Evolutionary conservation across 345 rosid species (phyloP), one percentile per base, ranked within the genome.

Genomic region (Rhodamnia rubescens): DNA sequence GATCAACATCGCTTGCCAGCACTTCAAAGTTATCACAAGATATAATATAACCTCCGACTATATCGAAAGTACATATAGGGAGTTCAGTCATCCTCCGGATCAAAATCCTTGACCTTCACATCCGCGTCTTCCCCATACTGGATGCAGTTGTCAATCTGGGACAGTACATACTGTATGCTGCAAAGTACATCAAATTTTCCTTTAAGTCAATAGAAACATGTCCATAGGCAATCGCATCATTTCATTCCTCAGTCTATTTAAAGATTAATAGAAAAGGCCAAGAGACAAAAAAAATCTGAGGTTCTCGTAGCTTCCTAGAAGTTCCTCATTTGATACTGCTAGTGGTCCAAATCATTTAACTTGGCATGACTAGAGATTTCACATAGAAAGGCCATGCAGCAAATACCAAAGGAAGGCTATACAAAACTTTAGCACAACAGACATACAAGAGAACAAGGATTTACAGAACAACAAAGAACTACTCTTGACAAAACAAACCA

Each of bases 41-140:
- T 36, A 75, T 40, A 1, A 21, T 18, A 20, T 16, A 40, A n/a
- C 14, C 40, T 53, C 84, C 54, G 5, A 44, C 27, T 82, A 82
- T 32, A 50, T 6, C 11, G 22, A 52, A 82, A 82, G 29, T 36
- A 69, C 47, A 69, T 18, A 40, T 8, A 69, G 44, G 80, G 80
- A 69, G 26, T 36, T 86, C 50, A 86, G 80, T 92, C 89, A 64
- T 93, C 96, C 26, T 92, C 94, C 1, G 92, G 92, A 88, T 93
- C 95, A 21, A 94, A 90, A 90, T 95, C 99, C 90, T 84, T 95
- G 74, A 97, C 90, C 89, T 96, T 97, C 82, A 97, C 97, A 50
- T 96, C 99, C 13, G 98, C 96, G 44, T 95, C 99, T 95, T 97
- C 99, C 56, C 96, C 99, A 81, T 89, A 96, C 91, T 93, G 97